Evolutionary conservation across 768 basidiomycete species (phyloP).

Genomic region (Cystobasidium tubakii): DNA sequence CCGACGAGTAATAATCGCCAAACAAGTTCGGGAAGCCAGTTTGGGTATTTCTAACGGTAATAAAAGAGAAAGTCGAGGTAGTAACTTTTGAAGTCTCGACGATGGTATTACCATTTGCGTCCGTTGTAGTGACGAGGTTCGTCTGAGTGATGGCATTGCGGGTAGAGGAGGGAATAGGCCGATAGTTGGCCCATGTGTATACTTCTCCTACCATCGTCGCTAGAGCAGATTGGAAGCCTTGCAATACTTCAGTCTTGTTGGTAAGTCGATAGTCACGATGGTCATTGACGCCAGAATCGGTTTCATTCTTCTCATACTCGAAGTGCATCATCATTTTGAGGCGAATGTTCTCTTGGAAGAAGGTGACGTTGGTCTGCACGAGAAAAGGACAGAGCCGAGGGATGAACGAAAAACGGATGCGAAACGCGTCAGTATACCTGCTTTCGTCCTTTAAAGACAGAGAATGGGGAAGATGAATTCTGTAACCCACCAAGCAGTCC

Average conservation of each 20-base stretch:
- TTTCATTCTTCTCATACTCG: slow-evolving; percentile 47
- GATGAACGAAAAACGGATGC: no score
- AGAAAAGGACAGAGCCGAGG: not conserved
- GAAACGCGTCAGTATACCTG: no score
- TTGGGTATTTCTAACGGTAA: slow-evolving; percentile 29
- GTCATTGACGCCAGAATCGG: slow-evolving; percentile 40
- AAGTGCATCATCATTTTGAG: slow-evolving; percentile 48
- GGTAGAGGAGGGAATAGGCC: slow-evolving; percentile 23
- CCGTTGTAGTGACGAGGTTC: slow-evolving; percentile 22
- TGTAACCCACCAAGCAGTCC: slow-evolving; percentile 21
- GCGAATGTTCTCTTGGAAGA: slow-evolving; percentile 44
- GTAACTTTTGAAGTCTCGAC: slow-evolving; percentile 8
- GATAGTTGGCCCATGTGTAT: slow-evolving; percentile 40
- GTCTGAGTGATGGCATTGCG: slow-evolving; percentile 26
- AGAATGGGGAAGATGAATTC: no score
- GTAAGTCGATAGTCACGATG: slow-evolving; percentile 45
- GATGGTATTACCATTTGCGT: slow-evolving; percentile 11
- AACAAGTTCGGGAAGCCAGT: slow-evolving; percentile 36
- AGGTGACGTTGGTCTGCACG: slow-evolving; percentile 38
- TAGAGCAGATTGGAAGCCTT: slow-evolving; percentile 40
- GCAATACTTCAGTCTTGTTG: slow-evolving; percentile 42
- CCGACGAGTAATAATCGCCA: slow-evolving; percentile 9
- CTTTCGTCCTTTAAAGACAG: no score
- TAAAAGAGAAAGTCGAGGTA: slow-evolving; percentile 35
- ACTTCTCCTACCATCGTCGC: slow-evolving; percentile 38